Conservation (phyloP, 192 early-diverging fungal species). For the Linnemannia hyalina region DNA sequence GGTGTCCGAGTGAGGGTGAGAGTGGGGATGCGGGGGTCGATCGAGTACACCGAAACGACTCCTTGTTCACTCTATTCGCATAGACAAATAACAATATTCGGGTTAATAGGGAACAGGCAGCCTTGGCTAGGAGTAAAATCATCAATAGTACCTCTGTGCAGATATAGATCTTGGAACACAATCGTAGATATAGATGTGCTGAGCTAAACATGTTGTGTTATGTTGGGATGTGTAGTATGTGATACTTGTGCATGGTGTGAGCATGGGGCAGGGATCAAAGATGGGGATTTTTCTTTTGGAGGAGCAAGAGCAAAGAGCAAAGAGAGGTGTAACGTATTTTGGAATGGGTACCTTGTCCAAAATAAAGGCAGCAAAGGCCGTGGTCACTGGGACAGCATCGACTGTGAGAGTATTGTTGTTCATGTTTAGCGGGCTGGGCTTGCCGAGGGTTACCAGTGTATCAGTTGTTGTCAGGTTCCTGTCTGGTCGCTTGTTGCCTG, state of each 20-base stretch:
- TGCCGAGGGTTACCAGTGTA: slow-evolving; percentile 15
- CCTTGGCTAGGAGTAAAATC: neutral
- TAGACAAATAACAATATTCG: neutral
- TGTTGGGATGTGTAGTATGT: neutral
- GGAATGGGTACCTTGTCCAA: slow-evolving; percentile 37
- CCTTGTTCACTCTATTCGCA: slow-evolving; percentile 23
- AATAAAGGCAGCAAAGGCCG: slow-evolving; percentile 42
- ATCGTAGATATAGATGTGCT: neutral
- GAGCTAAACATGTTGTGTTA: neutral
- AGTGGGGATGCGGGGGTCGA: slow-evolving; percentile 29
- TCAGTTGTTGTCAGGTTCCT: slow-evolving; percentile 38
- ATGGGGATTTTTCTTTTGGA: neutral
- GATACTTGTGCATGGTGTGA: neutral
- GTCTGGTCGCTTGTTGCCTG: slow-evolving; percentile 26
- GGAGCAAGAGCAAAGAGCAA: neutral
- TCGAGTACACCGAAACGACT: slow-evolving; percentile 21
- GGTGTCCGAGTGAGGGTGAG: slow-evolving; percentile 5
- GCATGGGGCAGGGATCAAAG: neutral
- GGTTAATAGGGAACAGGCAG: neutral
- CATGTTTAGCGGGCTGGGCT: slow-evolving; percentile 22
- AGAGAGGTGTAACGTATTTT: neutral
- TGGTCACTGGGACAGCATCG: slow-evolving; percentile 28
- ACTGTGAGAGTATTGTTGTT: slow-evolving; percentile 5
- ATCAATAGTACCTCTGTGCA: neutral
- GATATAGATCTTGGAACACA: neutral